phyloP scores from a whole-genome alignment of 192 early-diverging fungal species.

The Powellomyces hirtus region DNA sequence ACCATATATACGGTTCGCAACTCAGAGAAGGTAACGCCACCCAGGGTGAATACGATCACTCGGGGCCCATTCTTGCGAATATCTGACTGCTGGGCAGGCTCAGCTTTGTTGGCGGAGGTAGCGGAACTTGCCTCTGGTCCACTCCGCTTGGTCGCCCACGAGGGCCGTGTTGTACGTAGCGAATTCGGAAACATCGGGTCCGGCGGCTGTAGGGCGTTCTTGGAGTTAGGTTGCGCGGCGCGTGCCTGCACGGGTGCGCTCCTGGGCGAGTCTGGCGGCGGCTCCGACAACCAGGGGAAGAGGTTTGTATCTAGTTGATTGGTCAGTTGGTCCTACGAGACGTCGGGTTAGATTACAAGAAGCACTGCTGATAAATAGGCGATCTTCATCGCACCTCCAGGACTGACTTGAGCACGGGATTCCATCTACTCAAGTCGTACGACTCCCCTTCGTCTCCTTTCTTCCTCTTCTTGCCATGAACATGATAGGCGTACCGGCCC shows the following conservation, averaged over 20 bases:
- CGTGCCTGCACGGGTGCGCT: slow-evolving; percentile 7
- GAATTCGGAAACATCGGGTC: slow-evolving; percentile 43
- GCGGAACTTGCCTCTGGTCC: slow-evolving; percentile 1
- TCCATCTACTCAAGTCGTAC: slow-evolving; percentile 76
- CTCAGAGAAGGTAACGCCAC: slow-evolving; percentile 78
- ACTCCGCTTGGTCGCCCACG: slow-evolving; percentile 35
- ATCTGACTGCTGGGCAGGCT: slow-evolving; percentile 11
- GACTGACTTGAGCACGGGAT: slow-evolving; percentile 70
- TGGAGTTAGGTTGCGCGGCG: slow-evolving; percentile 35
- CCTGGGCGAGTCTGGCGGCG: slow-evolving; percentile 37
- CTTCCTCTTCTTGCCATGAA: slow-evolving; percentile 47
- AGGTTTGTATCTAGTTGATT: slow-evolving; percentile 53
- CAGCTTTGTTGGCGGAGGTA: background rate
- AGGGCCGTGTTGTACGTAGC: slow-evolving; percentile 49
- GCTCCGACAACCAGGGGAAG: slow-evolving; percentile 66
- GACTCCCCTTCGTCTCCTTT: slow-evolving; percentile 58
- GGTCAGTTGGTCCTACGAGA: slow-evolving; percentile 47
- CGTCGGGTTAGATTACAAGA: background rate
- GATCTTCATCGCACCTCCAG: slow-evolving; percentile 51
- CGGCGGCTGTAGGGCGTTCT: slow-evolving; percentile 19
- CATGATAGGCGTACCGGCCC: slow-evolving; percentile 48
- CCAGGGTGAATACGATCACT: slow-evolving; percentile 75
- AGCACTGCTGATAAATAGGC: too few species aligned
- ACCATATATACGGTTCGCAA: slow-evolving; percentile 70
- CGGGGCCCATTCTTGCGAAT: slow-evolving; percentile 54